Conservation (phyloP, 106 monocot genomes). For the Amphibolis antarctica region DNA sequence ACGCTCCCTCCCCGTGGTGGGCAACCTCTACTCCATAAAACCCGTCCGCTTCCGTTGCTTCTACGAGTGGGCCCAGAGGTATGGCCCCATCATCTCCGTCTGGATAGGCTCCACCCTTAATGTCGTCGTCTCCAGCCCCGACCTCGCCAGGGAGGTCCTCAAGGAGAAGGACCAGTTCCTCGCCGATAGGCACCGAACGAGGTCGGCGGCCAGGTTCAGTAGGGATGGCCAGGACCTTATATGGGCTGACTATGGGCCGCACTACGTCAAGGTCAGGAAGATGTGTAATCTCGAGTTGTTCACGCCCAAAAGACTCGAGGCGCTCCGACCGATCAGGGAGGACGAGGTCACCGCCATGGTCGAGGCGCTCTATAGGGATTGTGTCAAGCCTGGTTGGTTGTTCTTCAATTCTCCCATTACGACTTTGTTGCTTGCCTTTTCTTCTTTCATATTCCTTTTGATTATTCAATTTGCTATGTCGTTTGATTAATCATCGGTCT, state of each 20-base stretch:
- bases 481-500: no score
- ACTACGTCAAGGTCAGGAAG: conserved; percentile 93
- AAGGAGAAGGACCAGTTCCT: conserved; percentile 81
- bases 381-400: conserved; percentile 31
- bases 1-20: conserved; percentile 59
- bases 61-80: conserved; percentile 62
- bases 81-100: conserved; percentile 86
- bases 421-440: no score
- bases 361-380: conserved; percentile 44
- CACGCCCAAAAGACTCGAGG: conserved; percentile 65
- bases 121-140: conserved; percentile 66
- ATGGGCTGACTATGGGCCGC: conserved; percentile 95
- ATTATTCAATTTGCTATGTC: no score
- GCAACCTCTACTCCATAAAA: conserved; percentile 74
- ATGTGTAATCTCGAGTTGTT: conserved; percentile 89
- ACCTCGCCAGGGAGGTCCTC: conserved; percentile 71
- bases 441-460: background rate
- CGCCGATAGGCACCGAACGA: conserved; percentile 61
- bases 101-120: conserved; percentile 84
- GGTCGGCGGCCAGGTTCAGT: conserved; percentile 72
- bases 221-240: conserved; percentile 56
- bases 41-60: conserved; percentile 80
- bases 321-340: conserved; percentile 69
- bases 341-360: conserved; percentile 99
- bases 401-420: no score